Conservation (phyloP, 23 red algal genomes). For the Gracilaria gracilis region DNA sequence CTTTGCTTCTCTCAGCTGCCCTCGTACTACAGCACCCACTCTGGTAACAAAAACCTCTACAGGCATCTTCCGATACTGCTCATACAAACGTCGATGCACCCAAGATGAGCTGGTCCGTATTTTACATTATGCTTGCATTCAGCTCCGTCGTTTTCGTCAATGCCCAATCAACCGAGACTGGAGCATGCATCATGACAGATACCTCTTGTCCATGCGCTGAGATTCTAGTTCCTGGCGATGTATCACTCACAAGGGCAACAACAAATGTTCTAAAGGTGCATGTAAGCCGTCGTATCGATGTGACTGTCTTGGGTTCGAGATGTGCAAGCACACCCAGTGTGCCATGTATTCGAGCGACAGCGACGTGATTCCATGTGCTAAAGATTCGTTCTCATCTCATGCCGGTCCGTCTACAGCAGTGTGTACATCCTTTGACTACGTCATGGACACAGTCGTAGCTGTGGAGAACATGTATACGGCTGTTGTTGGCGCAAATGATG, state of each 20-base stretch:
- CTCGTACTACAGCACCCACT: no score
- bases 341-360: neutral
- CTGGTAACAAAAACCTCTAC: no score
- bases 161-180: neutral
- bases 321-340: constrained; percentile 25
- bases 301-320: constrained; percentile 52
- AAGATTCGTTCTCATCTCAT: constrained; percentile 32
- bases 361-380: constrained; percentile 23
- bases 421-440: constrained; percentile 41
- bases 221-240: constrained; percentile 7
- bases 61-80: no score
- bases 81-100: neutral
- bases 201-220: constrained; percentile 34
- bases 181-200: constrained; percentile 54
- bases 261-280: constrained; percentile 10
- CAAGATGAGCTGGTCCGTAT: neutral
- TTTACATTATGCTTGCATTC: neutral
- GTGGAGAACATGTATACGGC: constrained; percentile 30
- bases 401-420: neutral
- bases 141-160: neutral
- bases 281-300: constrained; percentile 45
- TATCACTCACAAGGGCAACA: constrained; percentile 25
- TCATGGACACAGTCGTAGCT: constrained; percentile 40
- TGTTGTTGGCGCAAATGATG: neutral
- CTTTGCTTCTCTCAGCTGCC: no score